phyloP scores from a whole-genome alignment of 2,329 filamentous ascomycete species.

The Aaosphaeria arxii region DNA sequence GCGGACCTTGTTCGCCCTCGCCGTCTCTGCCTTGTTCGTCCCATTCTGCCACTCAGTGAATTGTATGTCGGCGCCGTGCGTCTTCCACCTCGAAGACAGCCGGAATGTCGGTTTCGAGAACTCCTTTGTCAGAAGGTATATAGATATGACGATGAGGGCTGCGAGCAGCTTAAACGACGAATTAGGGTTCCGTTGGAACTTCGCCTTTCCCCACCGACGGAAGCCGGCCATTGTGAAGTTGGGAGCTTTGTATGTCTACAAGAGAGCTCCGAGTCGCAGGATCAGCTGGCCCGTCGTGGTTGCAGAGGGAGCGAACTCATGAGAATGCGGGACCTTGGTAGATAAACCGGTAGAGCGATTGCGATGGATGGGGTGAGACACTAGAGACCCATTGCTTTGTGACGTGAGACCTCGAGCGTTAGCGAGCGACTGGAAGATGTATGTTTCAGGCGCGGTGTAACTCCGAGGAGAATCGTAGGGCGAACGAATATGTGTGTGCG shows the following conservation, averaged over 20 bases:
- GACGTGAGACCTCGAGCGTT: too few relatives aligned
- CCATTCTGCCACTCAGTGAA: conserved; percentile 31
- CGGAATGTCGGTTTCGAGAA: conserved; percentile 31
- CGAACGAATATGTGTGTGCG: too few relatives aligned
- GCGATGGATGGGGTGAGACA: too few relatives aligned
- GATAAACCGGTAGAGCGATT: too few relatives aligned
- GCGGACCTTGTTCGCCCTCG: conserved; percentile 31
- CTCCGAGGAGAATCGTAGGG: too few relatives aligned
- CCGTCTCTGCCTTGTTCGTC: conserved; percentile 31
- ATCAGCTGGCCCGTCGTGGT: not conserved
- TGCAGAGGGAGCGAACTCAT: conserved; percentile 1
- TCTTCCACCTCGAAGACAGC: conserved; percentile 5
- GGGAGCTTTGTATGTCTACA: not conserved
- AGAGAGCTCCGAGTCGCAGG: not conserved
- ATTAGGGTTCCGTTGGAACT: conserved; percentile 38
- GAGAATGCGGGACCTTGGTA: not conserved
- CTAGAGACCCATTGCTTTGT: too few relatives aligned
- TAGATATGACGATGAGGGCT: conserved; percentile 37
- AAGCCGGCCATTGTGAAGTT: conserved; percentile 28
- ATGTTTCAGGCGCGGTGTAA: too few relatives aligned
- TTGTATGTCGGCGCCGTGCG: conserved; percentile 30
- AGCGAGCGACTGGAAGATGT: too few relatives aligned
- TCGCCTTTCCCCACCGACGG: conserved; percentile 35
- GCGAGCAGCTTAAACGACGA: conserved; percentile 42
- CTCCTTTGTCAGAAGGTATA: conserved; percentile 40